Conservation (phyloP, 2,329 filamentous ascomycete genomes). For the Diaporthe sp. region DNA sequence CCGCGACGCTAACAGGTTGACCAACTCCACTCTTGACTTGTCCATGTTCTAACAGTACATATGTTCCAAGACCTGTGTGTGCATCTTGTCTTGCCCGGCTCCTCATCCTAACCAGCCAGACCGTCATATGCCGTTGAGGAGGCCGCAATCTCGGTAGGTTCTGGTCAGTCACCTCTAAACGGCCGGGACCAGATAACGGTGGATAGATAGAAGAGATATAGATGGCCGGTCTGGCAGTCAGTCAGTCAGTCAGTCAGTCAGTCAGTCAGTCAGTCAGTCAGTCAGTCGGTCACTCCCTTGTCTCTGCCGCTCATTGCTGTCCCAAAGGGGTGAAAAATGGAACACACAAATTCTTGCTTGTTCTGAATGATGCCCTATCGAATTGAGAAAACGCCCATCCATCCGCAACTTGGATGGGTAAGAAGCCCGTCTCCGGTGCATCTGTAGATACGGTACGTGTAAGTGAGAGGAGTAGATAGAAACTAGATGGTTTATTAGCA, state of each 20-base stretch:
- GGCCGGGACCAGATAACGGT: background rate
- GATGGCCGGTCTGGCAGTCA: background rate
- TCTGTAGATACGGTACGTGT: background rate
- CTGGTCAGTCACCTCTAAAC: background rate
- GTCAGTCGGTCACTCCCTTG: background rate
- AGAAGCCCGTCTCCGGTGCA: background rate
- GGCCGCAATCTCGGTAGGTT: background rate
- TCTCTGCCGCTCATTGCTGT: background rate
- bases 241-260: too few relatives aligned
- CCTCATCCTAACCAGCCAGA: background rate
- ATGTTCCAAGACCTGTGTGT: constrained; percentile 11
- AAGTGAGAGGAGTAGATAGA: background rate
- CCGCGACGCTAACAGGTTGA: background rate
- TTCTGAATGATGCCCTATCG: background rate
- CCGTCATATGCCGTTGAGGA: background rate
- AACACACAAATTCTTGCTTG: constrained; percentile 2
- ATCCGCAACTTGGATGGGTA: background rate
- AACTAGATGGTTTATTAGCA: background rate
- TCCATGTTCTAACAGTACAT: background rate
- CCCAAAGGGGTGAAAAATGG: background rate
- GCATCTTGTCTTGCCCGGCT: constrained; percentile 13
- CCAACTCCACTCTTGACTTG: constrained; percentile 23
- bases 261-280: too few relatives aligned
- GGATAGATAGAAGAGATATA: too few relatives aligned
- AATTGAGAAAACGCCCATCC: background rate